Conservation (phyloP, 2,329 filamentous ascomycete species). For the Byssothecium circinans region DNA sequence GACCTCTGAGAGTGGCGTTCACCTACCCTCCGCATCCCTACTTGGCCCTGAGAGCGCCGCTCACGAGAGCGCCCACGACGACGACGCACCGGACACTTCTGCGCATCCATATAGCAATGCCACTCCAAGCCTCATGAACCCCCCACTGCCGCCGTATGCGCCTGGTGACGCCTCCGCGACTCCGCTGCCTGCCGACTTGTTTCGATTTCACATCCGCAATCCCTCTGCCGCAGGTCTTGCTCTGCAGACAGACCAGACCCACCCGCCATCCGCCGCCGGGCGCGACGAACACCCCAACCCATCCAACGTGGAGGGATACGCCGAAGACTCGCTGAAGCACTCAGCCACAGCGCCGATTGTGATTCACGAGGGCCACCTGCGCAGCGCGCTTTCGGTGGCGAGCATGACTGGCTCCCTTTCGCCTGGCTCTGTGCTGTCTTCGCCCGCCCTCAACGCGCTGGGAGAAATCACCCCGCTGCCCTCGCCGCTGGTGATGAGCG, state of each 20-base stretch:
- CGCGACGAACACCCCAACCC: constrained; percentile 23
- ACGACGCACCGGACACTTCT: constrained; percentile 12
- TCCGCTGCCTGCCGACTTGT: constrained; percentile 27
- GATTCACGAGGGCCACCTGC: constrained; percentile 40
- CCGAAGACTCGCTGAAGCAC: constrained; percentile 31
- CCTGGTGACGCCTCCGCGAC: constrained; percentile 29
- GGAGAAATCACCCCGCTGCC: constrained; percentile 56
- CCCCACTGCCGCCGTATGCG: constrained; percentile 24
- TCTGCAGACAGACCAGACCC: constrained; percentile 28
- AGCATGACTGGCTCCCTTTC: constrained; percentile 51
- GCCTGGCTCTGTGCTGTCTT: constrained; percentile 49
- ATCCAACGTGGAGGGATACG: constrained; percentile 36
- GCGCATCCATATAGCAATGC: constrained; percentile 23
- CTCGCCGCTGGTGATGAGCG: constrained; percentile 49
- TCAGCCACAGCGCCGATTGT: constrained; percentile 43
- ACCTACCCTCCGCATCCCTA: constrained; percentile 1
- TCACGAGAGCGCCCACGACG: neutral
- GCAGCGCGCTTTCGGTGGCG: constrained; percentile 46
- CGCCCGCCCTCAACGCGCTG: constrained; percentile 52
- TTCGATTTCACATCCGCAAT: constrained; percentile 35
- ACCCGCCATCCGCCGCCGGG: constrained; percentile 13
- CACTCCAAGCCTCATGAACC: constrained; percentile 25
- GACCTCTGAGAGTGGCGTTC: constrained; percentile 22
- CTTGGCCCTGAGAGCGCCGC: constrained; percentile 18
- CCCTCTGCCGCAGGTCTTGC: constrained; percentile 33